phyloP scores from a whole-genome alignment of 208 protist species.

The Acanthamoeba healyi region DNA sequence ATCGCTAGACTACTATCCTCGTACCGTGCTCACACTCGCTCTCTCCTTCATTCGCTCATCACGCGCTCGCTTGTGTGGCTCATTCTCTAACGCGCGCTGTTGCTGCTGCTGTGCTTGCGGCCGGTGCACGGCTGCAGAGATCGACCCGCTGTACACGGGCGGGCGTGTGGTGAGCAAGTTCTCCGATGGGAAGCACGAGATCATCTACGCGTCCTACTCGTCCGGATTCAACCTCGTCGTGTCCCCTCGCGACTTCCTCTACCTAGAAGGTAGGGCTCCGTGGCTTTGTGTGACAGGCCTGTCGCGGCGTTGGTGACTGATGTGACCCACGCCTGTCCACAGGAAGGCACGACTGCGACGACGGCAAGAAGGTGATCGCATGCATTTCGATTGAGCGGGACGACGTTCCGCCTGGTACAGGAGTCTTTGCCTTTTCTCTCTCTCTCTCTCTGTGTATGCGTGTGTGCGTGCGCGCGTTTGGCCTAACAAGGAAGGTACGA shows the following conservation, averaged over 20 bases:
- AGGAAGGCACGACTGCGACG: neutral
- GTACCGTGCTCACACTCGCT: neutral
- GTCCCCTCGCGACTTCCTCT: constrained; percentile 59
- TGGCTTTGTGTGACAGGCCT: neutral
- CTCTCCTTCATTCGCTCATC: neutral
- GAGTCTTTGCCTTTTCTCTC: too few relatives aligned
- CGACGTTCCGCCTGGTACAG: constrained; percentile 62
- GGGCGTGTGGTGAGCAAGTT: constrained; percentile 57
- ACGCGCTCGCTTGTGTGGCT: neutral
- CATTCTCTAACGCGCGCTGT: neutral
- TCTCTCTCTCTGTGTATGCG: neutral
- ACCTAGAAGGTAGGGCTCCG: constrained; percentile 19
- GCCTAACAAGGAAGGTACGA: neutral
- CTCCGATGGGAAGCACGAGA: constrained; percentile 48
- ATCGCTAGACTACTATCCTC: constrained; percentile 71
- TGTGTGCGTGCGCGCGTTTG: too few relatives aligned
- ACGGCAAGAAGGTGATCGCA: constrained; percentile 29
- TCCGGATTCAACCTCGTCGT: constrained; percentile 60
- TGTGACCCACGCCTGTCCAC: neutral
- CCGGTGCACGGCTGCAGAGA: neutral
- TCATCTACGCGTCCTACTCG: constrained; percentile 52
- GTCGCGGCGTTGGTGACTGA: neutral
- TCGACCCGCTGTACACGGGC: constrained; percentile 64
- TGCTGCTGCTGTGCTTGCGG: too few relatives aligned
- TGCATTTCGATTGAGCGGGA: constrained; percentile 52